Base-by-base conservation (phyloP, 148 eudicot genomes). In the Vaccinium vitisidaea region DNA sequence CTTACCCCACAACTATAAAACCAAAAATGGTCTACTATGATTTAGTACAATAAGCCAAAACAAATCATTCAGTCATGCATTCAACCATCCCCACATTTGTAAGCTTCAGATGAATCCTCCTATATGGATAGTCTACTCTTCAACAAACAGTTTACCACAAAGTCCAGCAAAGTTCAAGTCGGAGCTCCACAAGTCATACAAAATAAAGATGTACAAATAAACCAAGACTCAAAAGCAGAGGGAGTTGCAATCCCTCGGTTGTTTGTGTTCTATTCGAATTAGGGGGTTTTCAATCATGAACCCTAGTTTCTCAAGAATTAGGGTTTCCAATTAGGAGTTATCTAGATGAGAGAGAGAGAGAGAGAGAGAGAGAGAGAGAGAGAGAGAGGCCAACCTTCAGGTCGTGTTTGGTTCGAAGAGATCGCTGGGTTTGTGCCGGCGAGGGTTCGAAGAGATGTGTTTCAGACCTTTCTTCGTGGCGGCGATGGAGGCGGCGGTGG, bases 181-280 rank as follows among this genome's bases (percentile, higher is more conserved):
- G 1, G 32, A 48, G 23, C 43, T 46, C 56, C 74, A 46, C 19
- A 43, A 27, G 9, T 9, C 5, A 59, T 48, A 12, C 9, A 16
- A 77, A 56, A 13, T 77, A 25, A 2, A 48, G 23, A 54, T 49
- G 7, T 55, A 16, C 36, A 27, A 61, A 50, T 48, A 8, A 55
- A 25, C 55, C 55, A 43, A 82, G 16, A 79, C 63, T 82, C 59
- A 79, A 70, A 8, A 67, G 32, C 36, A 67, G 73, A 69, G 50
- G 32, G 12, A 32, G 30, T 70, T 80, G 75, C 70, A 56, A 19
- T 54, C 53, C 46, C 71, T 13, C 75, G 7, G 50, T 32, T 32
- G 32, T 32, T 32, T 32, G 32, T 32, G 32, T 32, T 32, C 32
- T 32, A 32, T 32, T 32, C 32, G 32, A 32, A 32, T 32, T 32